Percentiles rank a stretch among this genome's conserved stretches.
Evolutionary conservation across 2,329 filamentous ascomycete species (phyloP).

Genomic region (Claviceps digitariae): DNA sequence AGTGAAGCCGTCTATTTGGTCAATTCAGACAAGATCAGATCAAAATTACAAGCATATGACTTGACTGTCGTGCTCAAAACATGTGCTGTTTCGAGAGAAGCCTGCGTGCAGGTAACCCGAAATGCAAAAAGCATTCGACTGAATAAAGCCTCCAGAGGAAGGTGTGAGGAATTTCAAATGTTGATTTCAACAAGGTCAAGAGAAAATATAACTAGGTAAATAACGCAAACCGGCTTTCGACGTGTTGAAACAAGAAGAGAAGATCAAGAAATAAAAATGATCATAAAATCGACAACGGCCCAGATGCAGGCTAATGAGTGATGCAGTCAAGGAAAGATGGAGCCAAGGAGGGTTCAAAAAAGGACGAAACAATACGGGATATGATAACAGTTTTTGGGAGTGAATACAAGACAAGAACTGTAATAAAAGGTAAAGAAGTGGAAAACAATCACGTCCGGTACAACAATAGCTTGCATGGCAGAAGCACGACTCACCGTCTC

Average conservation of each 20-base stretch:
- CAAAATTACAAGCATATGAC: not conserved
- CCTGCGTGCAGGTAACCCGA: not conserved
- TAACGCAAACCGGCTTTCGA: not conserved
- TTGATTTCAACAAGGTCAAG: not conserved
- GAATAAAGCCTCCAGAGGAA: not conserved
- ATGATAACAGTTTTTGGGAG: not conserved
- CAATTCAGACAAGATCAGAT: not conserved
- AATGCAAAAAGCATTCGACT: not conserved
- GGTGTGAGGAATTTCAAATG: not conserved
- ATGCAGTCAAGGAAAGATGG: too few relatives aligned
- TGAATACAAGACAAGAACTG: not conserved
- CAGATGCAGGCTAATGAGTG: too few relatives aligned
- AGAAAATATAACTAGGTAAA: not conserved
- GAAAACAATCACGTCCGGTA: slow-evolving; percentile 6
- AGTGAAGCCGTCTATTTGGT: not conserved
- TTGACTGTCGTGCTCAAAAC: not conserved
- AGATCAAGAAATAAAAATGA: too few relatives aligned
- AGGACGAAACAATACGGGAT: too few relatives aligned
- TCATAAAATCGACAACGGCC: not conserved
- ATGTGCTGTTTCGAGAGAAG: not conserved
- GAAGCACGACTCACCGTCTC: not conserved
- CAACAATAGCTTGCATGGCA: slow-evolving; percentile 4
- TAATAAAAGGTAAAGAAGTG: not conserved
- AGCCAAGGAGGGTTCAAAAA: not conserved
- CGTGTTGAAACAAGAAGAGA: not conserved